These are phyloP conservation scores for Aureobasidium sp. DNA, from an alignment of 2,329 filamentous ascomycete genomes.

Conservation along the genomic window DNA sequence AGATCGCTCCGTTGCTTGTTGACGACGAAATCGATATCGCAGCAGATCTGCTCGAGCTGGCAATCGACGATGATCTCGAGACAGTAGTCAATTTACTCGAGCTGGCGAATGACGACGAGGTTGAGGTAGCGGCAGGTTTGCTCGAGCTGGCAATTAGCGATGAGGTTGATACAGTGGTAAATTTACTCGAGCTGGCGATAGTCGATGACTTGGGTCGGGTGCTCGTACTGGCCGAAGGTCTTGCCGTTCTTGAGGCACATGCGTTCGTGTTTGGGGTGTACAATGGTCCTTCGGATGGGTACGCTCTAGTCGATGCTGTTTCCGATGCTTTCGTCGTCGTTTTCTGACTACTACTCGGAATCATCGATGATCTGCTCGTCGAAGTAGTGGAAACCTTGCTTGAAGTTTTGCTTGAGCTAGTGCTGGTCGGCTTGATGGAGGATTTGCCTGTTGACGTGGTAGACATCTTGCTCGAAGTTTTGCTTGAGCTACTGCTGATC, in stretches of 20 bases:
- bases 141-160: not conserved
- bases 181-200: not conserved
- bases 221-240: not conserved
- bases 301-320: not conserved
- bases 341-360: not conserved
- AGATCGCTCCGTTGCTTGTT: too few species aligned
- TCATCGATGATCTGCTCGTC: not conserved
- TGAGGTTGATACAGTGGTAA: not conserved
- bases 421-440: not conserved
- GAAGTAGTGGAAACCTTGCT: not conserved
- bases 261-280: constrained; percentile 3
- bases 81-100: too few species aligned
- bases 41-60: too few species aligned
- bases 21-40: too few species aligned
- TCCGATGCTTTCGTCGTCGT: not conserved
- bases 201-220: not conserved
- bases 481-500: not conserved
- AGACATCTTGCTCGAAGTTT: not conserved
- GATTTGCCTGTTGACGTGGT: not conserved
- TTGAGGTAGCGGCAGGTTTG: too few species aligned
- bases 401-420: not conserved
- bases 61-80: too few species aligned
- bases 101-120: too few species aligned
- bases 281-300: not conserved
- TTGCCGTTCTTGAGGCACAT: not conserved